A percentile compares a stretch with the other conserved stretches of the same genome.
phyloP scores from a whole-genome alignment of 148 eudicot species.

The Camellia japonica region DNA sequence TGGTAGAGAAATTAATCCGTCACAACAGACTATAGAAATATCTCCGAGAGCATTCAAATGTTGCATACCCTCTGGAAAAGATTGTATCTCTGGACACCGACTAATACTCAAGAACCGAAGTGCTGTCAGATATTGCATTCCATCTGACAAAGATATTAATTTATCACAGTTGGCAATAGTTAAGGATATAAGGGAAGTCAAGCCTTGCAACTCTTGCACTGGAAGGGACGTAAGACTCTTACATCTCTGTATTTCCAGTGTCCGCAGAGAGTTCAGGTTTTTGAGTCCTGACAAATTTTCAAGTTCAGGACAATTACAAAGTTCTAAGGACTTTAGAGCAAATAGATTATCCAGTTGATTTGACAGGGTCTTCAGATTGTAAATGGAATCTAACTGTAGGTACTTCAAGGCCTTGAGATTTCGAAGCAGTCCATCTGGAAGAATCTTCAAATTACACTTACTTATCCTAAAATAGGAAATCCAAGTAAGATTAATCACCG shows the following conservation, averaged over 20 bases:
- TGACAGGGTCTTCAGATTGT: too few relatives aligned
- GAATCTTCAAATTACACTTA: too few relatives aligned
- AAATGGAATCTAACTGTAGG: too few relatives aligned
- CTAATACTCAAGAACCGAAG: too few relatives aligned
- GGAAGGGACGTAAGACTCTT: background rate
- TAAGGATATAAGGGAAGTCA: background rate
- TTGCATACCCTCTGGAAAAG: background rate
- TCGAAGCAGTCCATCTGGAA: background rate
- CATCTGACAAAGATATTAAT: background rate
- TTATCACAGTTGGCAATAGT: background rate
- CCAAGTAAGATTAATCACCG: background rate
- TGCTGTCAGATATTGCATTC: too few relatives aligned
- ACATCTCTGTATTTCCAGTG: background rate
- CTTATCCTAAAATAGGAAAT: background rate
- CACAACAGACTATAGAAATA: fast-evolving
- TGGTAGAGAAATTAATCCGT: background rate
- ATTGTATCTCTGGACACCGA: too few relatives aligned
- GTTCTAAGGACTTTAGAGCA: background rate
- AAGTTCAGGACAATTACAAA: background rate
- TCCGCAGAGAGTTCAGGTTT: background rate
- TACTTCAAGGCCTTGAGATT: background rate
- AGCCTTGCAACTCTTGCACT: background rate
- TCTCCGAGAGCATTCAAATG: background rate
- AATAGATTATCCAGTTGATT: background rate
- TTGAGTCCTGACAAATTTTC: background rate